These are phyloP conservation scores for Neopestalotiopsis sp. DNA, from an alignment of 2,329 filamentous ascomycete species.

Conservation along the genomic window DNA sequence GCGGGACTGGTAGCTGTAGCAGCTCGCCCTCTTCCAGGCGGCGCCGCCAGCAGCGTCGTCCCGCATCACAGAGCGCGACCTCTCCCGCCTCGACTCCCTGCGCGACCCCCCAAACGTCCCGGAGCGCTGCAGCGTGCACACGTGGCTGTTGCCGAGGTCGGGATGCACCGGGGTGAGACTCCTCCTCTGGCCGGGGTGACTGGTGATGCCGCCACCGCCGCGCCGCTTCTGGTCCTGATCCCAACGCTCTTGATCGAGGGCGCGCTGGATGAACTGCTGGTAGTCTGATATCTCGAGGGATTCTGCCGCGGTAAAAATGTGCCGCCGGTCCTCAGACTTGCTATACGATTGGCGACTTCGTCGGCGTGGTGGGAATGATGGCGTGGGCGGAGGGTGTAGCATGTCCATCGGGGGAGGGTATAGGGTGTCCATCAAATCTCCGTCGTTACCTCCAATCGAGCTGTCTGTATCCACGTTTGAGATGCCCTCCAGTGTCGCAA, in stretches of 20 bases:
- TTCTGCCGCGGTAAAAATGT: constrained; percentile 5
- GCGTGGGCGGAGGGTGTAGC: background rate
- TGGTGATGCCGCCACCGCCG: constrained; percentile 1
- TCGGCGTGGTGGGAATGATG: background rate
- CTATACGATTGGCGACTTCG: constrained; percentile 17
- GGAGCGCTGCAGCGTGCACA: constrained; percentile 1
- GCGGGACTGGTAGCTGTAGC: constrained; percentile 19
- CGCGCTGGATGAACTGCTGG: constrained; percentile 19
- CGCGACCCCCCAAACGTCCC: constrained; percentile 9
- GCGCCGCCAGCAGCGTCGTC: background rate
- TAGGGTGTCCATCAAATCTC: background rate
- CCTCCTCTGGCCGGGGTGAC: background rate
- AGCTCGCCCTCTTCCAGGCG: constrained; percentile 18
- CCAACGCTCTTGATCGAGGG: constrained; percentile 16
- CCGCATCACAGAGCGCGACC: background rate
- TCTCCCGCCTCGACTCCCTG: background rate
- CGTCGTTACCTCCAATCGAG: constrained; percentile 8
- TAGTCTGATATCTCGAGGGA: constrained; percentile 16
- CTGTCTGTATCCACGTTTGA: constrained; percentile 12
- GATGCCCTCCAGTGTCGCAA: constrained; percentile 5
- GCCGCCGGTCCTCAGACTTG: constrained; percentile 8
- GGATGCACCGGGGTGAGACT: background rate
- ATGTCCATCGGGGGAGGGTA: background rate
- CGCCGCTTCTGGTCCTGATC: constrained; percentile 17
- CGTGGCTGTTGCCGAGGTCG: background rate